Percentiles rank a stretch among this genome's conserved stretches.
Evolutionary conservation across 352 stramenopile genomes (phyloP).

Genomic region (Globisporangium perplexum): DNA sequence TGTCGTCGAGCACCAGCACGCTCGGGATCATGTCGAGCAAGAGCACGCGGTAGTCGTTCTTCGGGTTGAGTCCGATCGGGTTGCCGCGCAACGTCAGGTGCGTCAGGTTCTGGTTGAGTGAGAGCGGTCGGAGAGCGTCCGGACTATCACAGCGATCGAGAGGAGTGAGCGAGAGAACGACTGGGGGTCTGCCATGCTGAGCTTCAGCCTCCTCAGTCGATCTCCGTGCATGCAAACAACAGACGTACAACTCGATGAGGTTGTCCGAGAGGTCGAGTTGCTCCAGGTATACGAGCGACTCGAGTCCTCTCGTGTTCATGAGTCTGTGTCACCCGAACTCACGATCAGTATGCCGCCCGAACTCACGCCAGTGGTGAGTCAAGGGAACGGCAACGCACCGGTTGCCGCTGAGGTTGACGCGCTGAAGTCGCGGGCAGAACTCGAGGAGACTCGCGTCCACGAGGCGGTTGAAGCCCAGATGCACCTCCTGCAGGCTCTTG

Average conservation of each 20-base stretch:
- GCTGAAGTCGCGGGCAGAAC: slow-evolving; percentile 51
- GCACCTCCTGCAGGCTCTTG: slow-evolving; percentile 57
- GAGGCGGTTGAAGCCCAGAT: slow-evolving; percentile 67
- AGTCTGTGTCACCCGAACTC: no score
- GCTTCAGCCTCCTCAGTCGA: no score
- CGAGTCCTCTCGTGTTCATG: slow-evolving; percentile 56
- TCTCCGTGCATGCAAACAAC: background rate
- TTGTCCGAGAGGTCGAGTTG: slow-evolving; percentile 69
- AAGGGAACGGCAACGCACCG: slow-evolving; percentile 18
- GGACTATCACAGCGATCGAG: slow-evolving; percentile 19
- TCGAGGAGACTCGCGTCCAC: slow-evolving; percentile 55
- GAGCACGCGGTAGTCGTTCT: slow-evolving; percentile 53
- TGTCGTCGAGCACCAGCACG: slow-evolving; percentile 68
- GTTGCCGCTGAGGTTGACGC: slow-evolving; percentile 68
- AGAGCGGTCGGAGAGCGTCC: slow-evolving; percentile 55
- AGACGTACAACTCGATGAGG: slow-evolving; percentile 63
- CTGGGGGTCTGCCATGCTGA: no score
- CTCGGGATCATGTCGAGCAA: slow-evolving; percentile 72
- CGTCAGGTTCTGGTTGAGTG: slow-evolving; percentile 61
- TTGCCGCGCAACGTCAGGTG: slow-evolving; percentile 67
- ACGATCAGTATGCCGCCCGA: no score
- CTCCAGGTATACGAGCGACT: slow-evolving; percentile 55
- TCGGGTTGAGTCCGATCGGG: slow-evolving; percentile 44
- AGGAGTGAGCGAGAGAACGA: background rate
- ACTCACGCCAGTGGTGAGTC: no score